These are phyloP conservation scores for Brachypodium distachyon DNA, from an alignment of 202 grass and related monocot species.

Conservation along the genomic window DNA sequence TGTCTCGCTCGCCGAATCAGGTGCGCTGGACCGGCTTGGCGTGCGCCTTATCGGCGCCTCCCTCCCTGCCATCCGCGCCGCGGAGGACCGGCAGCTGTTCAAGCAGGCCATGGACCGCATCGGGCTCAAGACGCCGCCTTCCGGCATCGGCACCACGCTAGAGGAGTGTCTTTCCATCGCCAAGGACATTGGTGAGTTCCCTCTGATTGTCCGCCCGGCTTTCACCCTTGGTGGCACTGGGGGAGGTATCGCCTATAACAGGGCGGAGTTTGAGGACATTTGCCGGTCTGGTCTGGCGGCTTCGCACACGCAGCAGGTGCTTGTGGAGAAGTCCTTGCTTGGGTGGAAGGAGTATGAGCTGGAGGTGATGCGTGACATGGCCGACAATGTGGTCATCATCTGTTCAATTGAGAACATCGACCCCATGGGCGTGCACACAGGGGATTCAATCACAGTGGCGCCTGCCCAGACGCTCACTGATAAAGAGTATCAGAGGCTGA, in stretches of 20 bases:
- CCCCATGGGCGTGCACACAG: slow-evolving; percentile 95
- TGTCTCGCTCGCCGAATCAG: slow-evolving; percentile 74
- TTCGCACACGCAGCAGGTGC: slow-evolving; percentile 71
- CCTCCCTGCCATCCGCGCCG: slow-evolving; percentile 73
- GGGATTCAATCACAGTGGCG: slow-evolving; percentile 91
- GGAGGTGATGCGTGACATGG: slow-evolving; percentile 96
- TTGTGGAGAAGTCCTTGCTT: slow-evolving; percentile 89
- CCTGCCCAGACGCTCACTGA: slow-evolving; percentile 90
- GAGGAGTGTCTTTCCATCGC: slow-evolving; percentile 80
- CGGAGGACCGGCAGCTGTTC: slow-evolving; percentile 86
- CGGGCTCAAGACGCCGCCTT: slow-evolving; percentile 82
- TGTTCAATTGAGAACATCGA: slow-evolving; percentile 98
- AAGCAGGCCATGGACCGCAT: slow-evolving; percentile 92
- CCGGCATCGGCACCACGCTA: slow-evolving; percentile 76
- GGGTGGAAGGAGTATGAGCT: slow-evolving; percentile 99
- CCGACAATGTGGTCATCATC: slow-evolving; percentile 97
- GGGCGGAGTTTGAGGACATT: slow-evolving; percentile 80
- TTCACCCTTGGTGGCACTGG: slow-evolving; percentile 95
- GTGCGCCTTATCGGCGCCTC: slow-evolving; percentile 85
- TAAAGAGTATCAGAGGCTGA: slow-evolving; percentile 93
- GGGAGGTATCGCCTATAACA: slow-evolving; percentile 89
- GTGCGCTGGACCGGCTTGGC: slow-evolving; percentile 54
- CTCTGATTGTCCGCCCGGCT: slow-evolving; percentile 79
- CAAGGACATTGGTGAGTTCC: slow-evolving; percentile 62
- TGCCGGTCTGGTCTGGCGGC: slow-evolving; percentile 68